Base-by-base conservation (phyloP, 768 basidiomycete genomes). In the Sistotremastrum suecicum region DNA sequence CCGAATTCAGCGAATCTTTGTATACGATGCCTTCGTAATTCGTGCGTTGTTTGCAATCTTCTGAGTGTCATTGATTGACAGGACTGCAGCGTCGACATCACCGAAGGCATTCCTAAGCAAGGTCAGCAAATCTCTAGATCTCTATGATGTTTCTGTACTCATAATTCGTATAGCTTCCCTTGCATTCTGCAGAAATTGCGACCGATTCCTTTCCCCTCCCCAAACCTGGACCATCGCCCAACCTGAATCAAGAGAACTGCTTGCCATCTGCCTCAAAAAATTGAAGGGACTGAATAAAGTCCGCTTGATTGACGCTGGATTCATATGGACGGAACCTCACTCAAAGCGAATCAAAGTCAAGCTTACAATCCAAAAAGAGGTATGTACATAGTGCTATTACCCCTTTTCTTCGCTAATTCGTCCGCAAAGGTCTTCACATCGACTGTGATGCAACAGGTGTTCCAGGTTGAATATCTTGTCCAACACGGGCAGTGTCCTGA, bases 301-400 rank as follows among this genome's bases (percentile, higher is more conserved):
- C 30, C 84, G 94, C 42, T 65, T 99, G 38, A 92, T 95, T n/a
- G 94, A 98, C 51, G 95, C 95, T 2, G 87, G 90, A 51, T 98
- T 98, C 62, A 89, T 98, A 56, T 99, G 95, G 95, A 99, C 95
- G 20, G 95, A 99, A 58, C 95, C 95, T 3, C 94, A 99, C 65
- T 91, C 87, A 36, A 91, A 92, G 58, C 75, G 95, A 35, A 61
- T 98, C 50, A 76, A 89, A 41, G 79, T 99, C 46, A 94, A 94
- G 44, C 66, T 99, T 55, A 95, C 94, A 0, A 91, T 99, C 50
- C 95, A 99, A 66, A 99, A 99, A 69, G 95, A 98, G 73, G 90
- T 90, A 40, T 29, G 77, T 58, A 9, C 10, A 20, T 7, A 5
- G 10, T 9, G 2, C 37, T 30, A 44, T 30, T 9, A 5, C 29